Conservation (phyloP, 2,329 filamentous ascomycete genomes). For the Falciphora oryzae region DNA sequence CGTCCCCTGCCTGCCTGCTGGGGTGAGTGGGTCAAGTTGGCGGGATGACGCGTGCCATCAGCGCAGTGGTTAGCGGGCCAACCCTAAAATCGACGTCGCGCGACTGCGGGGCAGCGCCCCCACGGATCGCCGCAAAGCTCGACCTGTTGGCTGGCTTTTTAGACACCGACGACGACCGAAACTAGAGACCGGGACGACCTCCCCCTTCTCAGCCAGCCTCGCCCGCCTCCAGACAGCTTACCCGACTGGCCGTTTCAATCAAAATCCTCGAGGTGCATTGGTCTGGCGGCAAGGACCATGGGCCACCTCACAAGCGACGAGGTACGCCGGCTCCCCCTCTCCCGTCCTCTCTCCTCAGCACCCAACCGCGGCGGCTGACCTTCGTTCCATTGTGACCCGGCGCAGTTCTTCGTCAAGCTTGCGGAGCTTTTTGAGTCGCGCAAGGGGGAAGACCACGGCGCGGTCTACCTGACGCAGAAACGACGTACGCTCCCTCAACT, state of each 20-base stretch:
- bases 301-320: slow-evolving; percentile 33
- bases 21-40: not conserved
- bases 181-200: not conserved
- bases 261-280: not conserved
- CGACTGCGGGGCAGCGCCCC: slow-evolving; percentile 13
- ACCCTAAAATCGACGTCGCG: slow-evolving; percentile 16
- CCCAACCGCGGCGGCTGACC: not conserved
- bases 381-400: not conserved
- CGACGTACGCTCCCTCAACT: slow-evolving; percentile 46
- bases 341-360: not conserved
- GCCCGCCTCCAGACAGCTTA: not conserved
- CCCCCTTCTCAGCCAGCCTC: not conserved
- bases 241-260: not conserved
- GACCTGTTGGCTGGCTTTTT: not conserved
- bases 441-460: slow-evolving; percentile 65
- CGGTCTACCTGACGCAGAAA: slow-evolving; percentile 72
- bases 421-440: slow-evolving; percentile 60
- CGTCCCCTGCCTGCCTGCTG: not conserved
- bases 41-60: slow-evolving; percentile 3
- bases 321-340: slow-evolving; percentile 19
- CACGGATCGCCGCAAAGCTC: not conserved
- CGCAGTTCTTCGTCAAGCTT: slow-evolving; percentile 68
- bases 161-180: not conserved
- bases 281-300: slow-evolving; percentile 20
- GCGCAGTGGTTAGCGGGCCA: not conserved